Evolutionary conservation across 768 basidiomycete species (phyloP).

Genomic region (Termitomyces eurrhizus): DNA sequence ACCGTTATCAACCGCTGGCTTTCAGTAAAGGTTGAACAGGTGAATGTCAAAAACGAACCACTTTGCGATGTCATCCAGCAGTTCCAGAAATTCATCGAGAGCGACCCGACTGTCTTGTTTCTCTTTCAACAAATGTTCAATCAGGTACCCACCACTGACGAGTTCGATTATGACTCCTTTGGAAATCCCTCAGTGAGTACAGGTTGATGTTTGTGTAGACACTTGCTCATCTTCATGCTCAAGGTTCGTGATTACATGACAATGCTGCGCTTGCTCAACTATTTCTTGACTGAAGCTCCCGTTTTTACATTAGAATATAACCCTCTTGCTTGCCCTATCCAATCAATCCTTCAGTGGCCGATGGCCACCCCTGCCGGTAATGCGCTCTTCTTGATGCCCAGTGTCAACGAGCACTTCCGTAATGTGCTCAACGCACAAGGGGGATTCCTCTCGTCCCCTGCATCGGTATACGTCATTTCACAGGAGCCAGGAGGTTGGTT

Average conservation of each 20-base stretch:
- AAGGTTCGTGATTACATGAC: conserved; percentile 38
- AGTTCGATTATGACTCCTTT: conserved; percentile 7
- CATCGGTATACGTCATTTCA: conserved; percentile 22
- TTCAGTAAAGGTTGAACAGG: background rate
- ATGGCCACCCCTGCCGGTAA: conserved; percentile 32
- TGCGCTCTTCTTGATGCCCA: conserved; percentile 32
- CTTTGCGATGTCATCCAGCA: conserved; percentile 5
- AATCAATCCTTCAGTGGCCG: conserved; percentile 37
- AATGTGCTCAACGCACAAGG: conserved; percentile 49
- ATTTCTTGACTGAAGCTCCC: conserved; percentile 38
- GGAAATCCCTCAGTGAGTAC: conserved; percentile 5
- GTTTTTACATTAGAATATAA: conserved; percentile 31
- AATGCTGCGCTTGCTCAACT: conserved; percentile 38
- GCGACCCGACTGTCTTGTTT: conserved; percentile 2
- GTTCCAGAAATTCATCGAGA: conserved; percentile 12
- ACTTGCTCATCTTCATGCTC: background rate
- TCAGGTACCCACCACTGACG: conserved; percentile 9
- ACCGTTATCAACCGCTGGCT: conserved; percentile 5
- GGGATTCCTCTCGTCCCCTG: conserved; percentile 38
- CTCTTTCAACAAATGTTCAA: conserved; percentile 14
- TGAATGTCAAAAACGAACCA: background rate
- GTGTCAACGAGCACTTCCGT: conserved; percentile 44
- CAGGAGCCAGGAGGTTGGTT: conserved; percentile 44
- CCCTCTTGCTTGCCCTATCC: conserved; percentile 44
- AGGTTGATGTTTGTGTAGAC: background rate